Base-by-base conservation (phyloP, 2,329 filamentous ascomycete genomes). In the Bimuria novae-zelandiae region DNA sequence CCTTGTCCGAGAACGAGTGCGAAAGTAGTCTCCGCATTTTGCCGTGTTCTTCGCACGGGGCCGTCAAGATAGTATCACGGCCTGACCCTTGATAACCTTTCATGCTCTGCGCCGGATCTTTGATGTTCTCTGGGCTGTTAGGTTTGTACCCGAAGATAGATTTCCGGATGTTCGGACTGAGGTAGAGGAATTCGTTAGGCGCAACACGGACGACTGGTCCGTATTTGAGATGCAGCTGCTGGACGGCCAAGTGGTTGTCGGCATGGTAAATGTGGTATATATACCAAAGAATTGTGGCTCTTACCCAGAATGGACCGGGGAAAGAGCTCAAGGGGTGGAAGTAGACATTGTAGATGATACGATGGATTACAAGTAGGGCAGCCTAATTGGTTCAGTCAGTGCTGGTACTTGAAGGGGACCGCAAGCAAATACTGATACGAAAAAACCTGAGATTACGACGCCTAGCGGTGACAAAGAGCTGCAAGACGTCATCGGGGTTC, bases 1-100 rank as follows among this genome's bases (percentile, higher is more conserved):
- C 67, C 43, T 63, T 63, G 25, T 70, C 58, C 4, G 64, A 55
- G 71, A 72, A 47, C 6, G 66, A 62, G 46, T 71, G 56, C 4
- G 68, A 60, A 4, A 73, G 56, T 1, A 69, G 40, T 30, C 36
- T 40, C 21, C 46, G 11, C 30, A 49, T 40, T 14, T 32, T 30
- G 11, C 21, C 23, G 21, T 49, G 46, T 17, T 41, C 21, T 21
- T 40, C 46, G n/a, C 33, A 32, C 19, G 30, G 32, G 5, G 44
- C 35, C 17, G 22, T 21, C 19, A 39, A 39, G 7, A 45, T 30
- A 25, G 2, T 27, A 11, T 3, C 21, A 21, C 35, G 35, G 5
- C 10, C 3, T 10, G 35, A 39, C 10, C 35, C 35, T 17, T 39
- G 35, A 4, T 21, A 4, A 10, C 12, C 35, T 22, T 5, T 22